Percentiles rank a stretch among this genome's conserved stretches.
Evolutionary conservation across 2,329 filamentous ascomycete species (phyloP).

Genomic region (Thelonectria blattea): DNA sequence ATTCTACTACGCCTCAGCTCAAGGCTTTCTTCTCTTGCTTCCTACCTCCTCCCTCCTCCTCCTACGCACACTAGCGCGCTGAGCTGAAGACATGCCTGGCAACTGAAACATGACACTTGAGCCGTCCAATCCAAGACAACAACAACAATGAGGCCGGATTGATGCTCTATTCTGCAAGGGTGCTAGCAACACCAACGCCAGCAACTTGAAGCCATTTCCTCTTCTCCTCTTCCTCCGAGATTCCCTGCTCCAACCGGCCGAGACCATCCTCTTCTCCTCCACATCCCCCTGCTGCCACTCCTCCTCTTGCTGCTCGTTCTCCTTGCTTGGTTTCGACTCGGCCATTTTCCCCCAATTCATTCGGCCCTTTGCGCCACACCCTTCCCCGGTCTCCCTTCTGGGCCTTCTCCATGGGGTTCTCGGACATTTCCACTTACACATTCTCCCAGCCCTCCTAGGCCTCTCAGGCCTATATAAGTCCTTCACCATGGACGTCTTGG

Average conservation of each 20-base stretch:
- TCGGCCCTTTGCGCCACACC: constrained; percentile 38
- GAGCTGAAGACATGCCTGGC: too few relatives aligned
- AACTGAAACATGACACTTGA: not conserved
- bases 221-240: not conserved
- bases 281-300: not conserved
- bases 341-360: constrained; percentile 26
- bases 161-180: not conserved
- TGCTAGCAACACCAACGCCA: not conserved
- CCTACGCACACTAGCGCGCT: too few relatives aligned
- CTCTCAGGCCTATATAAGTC: constrained; percentile 27
- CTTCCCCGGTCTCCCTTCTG: constrained; percentile 4
- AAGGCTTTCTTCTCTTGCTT: too few relatives aligned
- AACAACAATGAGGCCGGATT: not conserved
- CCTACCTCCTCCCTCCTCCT: too few relatives aligned
- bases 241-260: not conserved
- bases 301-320: not conserved
- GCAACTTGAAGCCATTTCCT: not conserved
- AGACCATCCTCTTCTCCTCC: not conserved
- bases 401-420: constrained; percentile 24
- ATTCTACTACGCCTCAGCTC: too few relatives aligned
- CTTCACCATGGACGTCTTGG: constrained; percentile 36
- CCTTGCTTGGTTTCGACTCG: not conserved
- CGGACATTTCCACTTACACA: constrained; percentile 24
- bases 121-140: too few relatives aligned
- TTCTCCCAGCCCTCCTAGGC: too few relatives aligned